Conservation (phyloP, 441 rosid species). For the Adansonia rubrostipa region DNA sequence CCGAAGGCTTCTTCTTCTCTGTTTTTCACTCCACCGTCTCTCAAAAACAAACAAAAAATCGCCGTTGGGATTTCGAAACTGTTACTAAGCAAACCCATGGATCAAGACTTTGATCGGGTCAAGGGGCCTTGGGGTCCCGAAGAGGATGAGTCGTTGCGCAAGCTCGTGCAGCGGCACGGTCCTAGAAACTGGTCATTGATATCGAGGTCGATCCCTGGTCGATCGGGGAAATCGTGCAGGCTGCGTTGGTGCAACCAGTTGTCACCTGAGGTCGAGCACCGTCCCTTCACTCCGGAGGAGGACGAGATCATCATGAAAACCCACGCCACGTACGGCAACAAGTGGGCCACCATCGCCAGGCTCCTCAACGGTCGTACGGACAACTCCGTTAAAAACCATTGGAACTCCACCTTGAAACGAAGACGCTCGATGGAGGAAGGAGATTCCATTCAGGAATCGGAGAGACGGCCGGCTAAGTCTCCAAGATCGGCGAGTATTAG, state of each 20-base stretch:
- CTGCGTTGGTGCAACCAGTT: conserved; percentile 68
- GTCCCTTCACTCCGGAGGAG: conserved; percentile 51
- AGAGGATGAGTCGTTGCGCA: conserved; percentile 49
- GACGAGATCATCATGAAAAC: conserved; percentile 49
- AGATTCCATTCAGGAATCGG: conserved; percentile 24
- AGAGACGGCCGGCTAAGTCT: conserved; percentile 34
- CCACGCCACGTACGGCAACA: conserved; percentile 54
- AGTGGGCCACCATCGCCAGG: conserved; percentile 61
- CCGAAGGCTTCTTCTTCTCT: neutral
- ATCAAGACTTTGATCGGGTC: neutral
- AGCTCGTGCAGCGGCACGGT: conserved; percentile 44
- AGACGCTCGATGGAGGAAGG: conserved; percentile 29
- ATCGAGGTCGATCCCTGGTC: conserved; percentile 47
- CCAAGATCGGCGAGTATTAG: neutral
- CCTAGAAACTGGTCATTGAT: conserved; percentile 57
- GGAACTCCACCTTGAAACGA: conserved; percentile 57
- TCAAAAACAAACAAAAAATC: neutral
- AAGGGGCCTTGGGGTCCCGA: conserved; percentile 55
- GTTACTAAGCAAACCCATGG: conserved; percentile 6
- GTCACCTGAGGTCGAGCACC: conserved; percentile 55
- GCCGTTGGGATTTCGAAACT: neutral
- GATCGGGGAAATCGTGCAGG: conserved; percentile 64
- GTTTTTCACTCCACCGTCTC: too few species aligned
- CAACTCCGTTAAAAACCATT: conserved; percentile 63
- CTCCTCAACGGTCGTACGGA: conserved; percentile 59